Percentiles rank a stretch among this genome's conserved stretches.
phyloP scores from a whole-genome alignment of 306 rosid genomes.

The Potentilla sterilis region DNA sequence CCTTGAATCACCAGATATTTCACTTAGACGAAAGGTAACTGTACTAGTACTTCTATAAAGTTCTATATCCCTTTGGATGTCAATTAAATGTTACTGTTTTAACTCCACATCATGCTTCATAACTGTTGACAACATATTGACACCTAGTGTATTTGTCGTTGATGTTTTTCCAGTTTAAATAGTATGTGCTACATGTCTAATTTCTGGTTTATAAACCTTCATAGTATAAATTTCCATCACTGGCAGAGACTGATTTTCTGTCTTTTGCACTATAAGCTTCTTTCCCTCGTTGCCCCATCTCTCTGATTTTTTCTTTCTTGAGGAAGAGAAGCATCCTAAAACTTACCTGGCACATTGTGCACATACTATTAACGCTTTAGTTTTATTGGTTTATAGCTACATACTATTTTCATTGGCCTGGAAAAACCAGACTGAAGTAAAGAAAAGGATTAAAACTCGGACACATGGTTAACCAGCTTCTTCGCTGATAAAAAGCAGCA shows the following conservation, averaged over 20 bases:
- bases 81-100: neutral
- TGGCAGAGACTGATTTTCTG: neutral
- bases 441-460: no score
- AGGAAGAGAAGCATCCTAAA: neutral
- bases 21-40: slow-evolving; percentile 81
- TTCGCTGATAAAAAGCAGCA: neutral
- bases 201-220: neutral
- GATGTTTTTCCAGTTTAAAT: neutral
- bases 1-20: slow-evolving; percentile 76
- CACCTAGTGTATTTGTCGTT: neutral
- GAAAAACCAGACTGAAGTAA: neutral
- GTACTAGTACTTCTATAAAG: slow-evolving; percentile 8
- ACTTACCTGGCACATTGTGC: neutral
- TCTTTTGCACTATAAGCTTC: neutral
- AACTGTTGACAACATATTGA: neutral
- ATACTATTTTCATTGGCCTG: neutral
- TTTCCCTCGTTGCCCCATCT: neutral
- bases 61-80: neutral
- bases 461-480: neutral
- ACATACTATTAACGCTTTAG: neutral
- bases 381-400: neutral
- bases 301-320: neutral
- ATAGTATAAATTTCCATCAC: neutral
- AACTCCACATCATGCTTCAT: neutral
- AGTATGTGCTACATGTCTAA: neutral